Conservation (phyloP, 192 early-diverging fungal genomes). For the Backusella mclennaniae region DNA sequence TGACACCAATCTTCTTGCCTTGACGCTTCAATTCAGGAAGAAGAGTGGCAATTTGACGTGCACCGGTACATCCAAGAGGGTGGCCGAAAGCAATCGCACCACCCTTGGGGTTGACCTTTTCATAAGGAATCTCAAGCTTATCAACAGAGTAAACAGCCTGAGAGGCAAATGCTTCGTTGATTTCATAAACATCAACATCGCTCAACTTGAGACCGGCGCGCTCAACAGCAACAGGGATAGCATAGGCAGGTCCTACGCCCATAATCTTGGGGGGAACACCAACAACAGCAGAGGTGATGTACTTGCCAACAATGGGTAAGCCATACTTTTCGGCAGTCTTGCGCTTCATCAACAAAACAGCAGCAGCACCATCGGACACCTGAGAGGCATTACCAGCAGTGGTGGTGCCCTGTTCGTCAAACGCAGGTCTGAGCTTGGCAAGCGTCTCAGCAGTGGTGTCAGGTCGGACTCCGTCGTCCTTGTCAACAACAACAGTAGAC, state of each 20-base stretch:
- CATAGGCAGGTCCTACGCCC: slow-evolving; percentile 95
- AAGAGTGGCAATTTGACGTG: slow-evolving; percentile 94
- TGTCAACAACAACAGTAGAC: slow-evolving; percentile 64
- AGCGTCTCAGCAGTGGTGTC: slow-evolving; percentile 78
- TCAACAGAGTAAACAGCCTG: slow-evolving; percentile 92
- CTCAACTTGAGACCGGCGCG: slow-evolving; percentile 71
- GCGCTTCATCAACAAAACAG: slow-evolving; percentile 93
- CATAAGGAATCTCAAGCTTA: slow-evolving; percentile 80
- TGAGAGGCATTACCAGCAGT: slow-evolving; percentile 97
- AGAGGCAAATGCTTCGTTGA: slow-evolving; percentile 99
- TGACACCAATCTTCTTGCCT: slow-evolving; percentile 80
- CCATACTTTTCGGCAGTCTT: slow-evolving; percentile 85
- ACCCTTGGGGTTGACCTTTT: slow-evolving; percentile 97
- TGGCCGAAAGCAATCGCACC: slow-evolving; percentile 98
- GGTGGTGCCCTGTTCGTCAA: slow-evolving; percentile 79
- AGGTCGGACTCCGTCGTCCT: slow-evolving; percentile 92
- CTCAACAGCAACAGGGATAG: slow-evolving; percentile 86
- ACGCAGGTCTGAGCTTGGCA: slow-evolving; percentile 86
- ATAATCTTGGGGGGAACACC: slow-evolving; percentile 93
- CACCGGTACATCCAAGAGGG: slow-evolving; percentile 88
- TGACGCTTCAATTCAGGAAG: slow-evolving; percentile 89
- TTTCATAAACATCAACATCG: slow-evolving; percentile 88
- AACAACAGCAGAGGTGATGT: slow-evolving; percentile 81
- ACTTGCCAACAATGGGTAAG: slow-evolving; percentile 84
- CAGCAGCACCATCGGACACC: slow-evolving; percentile 97